Conservation (phyloP, 495 filamentous ascomycete genomes). For the Aspergillus steynii region DNA sequence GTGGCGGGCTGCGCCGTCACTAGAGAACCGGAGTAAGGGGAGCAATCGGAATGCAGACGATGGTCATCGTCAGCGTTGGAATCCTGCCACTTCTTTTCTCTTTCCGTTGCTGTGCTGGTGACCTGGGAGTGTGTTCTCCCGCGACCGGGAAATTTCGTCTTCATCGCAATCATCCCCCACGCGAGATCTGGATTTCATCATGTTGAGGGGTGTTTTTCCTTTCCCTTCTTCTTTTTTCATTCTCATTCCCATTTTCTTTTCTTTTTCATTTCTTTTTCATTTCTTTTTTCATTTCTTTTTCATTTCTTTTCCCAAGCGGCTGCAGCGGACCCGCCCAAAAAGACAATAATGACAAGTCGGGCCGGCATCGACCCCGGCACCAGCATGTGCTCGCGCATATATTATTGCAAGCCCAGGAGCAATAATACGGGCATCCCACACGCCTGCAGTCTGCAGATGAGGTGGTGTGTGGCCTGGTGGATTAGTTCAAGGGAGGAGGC, state of each 20-base stretch:
- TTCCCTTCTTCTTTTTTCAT: neutral
- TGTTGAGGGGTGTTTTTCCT: neutral
- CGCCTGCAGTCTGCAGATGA: neutral
- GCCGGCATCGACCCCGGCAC: neutral
- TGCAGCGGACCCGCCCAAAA: constrained; percentile 19
- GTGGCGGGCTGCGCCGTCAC: constrained; percentile 17
- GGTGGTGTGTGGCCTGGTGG: neutral
- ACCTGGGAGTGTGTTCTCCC: neutral
- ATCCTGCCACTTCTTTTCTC: neutral
- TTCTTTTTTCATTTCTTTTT: neutral
- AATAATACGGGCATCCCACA: neutral
- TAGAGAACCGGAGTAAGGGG: neutral
- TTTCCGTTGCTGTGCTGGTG: neutral
- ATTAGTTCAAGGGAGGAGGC: neutral
- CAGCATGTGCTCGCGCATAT: neutral
- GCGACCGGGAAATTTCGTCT: neutral
- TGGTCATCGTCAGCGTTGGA: constrained; percentile 9
- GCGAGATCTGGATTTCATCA: neutral
- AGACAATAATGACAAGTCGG: neutral
- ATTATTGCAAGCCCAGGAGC: neutral
- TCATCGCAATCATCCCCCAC: neutral
- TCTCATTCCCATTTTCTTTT: too few species aligned
- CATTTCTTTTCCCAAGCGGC: constrained; percentile 12
- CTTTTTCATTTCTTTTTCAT: neutral
- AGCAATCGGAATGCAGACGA: constrained; percentile 12